Conservation (phyloP, 106 monocot species). For the Ottelia alismoides region DNA sequence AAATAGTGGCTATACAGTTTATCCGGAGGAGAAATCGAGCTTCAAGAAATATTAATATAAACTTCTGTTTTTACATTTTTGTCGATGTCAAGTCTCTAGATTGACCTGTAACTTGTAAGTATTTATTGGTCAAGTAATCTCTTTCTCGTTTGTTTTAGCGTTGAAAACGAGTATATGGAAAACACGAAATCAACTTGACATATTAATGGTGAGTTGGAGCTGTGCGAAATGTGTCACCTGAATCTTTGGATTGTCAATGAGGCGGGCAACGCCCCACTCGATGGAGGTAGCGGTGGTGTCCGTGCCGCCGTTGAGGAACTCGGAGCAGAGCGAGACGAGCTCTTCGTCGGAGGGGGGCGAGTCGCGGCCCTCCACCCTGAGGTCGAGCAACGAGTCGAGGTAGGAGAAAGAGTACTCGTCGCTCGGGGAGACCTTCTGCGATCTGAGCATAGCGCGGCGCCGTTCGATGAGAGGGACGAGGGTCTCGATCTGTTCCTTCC, state of each 20-base stretch:
- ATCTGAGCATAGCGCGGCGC: conserved; percentile 28
- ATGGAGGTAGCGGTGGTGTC: conserved; percentile 91
- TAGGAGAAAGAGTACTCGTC: conserved; percentile 60
- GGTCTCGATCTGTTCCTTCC: conserved; percentile 38
- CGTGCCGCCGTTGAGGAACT: conserved; percentile 82
- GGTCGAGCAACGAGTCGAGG: conserved; percentile 78
- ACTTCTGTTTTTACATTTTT: too few relatives aligned
- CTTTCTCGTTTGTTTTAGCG: too few relatives aligned
- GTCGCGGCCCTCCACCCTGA: conserved; percentile 44
- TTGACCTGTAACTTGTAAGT: too few relatives aligned
- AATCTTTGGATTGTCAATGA: conserved; percentile 52
- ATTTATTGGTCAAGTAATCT: too few relatives aligned
- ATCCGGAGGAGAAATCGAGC: too few relatives aligned
- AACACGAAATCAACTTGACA: too few relatives aligned
- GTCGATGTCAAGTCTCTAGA: too few relatives aligned
- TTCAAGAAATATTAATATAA: too few relatives aligned
- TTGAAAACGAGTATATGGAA: too few relatives aligned
- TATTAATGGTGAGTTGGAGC: too few relatives aligned
- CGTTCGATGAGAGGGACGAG: conserved; percentile 47
- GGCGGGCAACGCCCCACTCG: conserved; percentile 74
- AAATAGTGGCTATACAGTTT: too few relatives aligned
- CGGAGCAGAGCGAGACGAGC: conserved; percentile 73
- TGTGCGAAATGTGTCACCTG: too few relatives aligned
- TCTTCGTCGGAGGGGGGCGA: conserved; percentile 39
- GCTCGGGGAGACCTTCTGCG: not conserved